These are phyloP conservation scores for Penicillium coprophilum DNA, from an alignment of 495 filamentous ascomycete genomes.

Conservation along the genomic window DNA sequence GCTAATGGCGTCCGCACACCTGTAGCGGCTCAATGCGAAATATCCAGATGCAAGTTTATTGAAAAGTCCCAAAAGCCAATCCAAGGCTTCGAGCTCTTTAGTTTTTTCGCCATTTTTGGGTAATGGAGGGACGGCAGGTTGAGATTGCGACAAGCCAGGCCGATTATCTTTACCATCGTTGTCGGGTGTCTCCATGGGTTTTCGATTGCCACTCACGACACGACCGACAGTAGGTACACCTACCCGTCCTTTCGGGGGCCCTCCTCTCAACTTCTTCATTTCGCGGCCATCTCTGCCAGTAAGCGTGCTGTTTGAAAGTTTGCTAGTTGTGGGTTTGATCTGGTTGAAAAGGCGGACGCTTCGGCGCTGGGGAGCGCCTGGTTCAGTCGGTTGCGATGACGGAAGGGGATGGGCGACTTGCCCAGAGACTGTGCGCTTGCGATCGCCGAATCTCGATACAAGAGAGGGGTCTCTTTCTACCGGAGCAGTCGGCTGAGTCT, in stretches of 20 bases:
- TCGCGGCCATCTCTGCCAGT: constrained; percentile 65
- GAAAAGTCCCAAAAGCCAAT: constrained; percentile 78
- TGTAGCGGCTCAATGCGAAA: constrained; percentile 71
- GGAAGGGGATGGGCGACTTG: constrained; percentile 64
- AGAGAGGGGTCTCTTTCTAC: constrained; percentile 40
- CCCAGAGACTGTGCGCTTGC: constrained; percentile 85
- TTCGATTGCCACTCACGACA: constrained; percentile 79
- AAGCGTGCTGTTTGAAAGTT: constrained; percentile 49
- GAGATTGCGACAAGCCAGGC: constrained; percentile 25
- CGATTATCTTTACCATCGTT: constrained; percentile 59
- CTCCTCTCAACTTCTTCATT: constrained; percentile 73
- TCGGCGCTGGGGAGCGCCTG: constrained; percentile 69
- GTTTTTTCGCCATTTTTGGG: constrained; percentile 41
- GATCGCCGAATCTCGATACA: constrained; percentile 47
- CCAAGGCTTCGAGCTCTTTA: constrained; percentile 73
- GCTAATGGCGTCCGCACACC: constrained; percentile 71
- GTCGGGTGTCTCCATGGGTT: constrained; percentile 64
- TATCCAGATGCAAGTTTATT: constrained; percentile 79
- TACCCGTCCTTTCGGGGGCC: constrained; percentile 54
- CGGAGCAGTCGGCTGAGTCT: constrained; percentile 42
- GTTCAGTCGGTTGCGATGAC: constrained; percentile 52
- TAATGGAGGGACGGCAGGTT: constrained; percentile 28
- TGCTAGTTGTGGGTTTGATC: constrained; percentile 62
- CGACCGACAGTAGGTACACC: constrained; percentile 68
- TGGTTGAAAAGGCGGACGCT: constrained; percentile 77